Percentiles rank a stretch among this genome's conserved stretches.
Evolutionary conservation across 2,329 filamentous ascomycete genomes (phyloP).

Genomic region (Drechmeria coniospora): DNA sequence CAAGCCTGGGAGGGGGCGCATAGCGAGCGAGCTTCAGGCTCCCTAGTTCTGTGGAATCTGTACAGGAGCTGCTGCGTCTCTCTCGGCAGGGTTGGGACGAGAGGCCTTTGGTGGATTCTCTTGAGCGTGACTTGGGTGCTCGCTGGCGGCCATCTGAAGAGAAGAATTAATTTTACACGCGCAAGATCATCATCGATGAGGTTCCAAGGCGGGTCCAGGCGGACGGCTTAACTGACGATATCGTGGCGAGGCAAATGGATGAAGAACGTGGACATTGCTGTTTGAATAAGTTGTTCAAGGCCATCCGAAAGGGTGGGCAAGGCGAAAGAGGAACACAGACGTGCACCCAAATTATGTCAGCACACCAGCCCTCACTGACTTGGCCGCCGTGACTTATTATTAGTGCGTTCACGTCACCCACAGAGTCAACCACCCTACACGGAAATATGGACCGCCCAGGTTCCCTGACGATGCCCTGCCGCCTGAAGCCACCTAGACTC

Average conservation of each 20-base stretch:
- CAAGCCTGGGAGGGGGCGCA: too few species aligned
- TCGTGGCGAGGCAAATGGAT: slow-evolving; percentile 1
- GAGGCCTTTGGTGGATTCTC: not conserved
- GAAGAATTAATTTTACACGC: not conserved
- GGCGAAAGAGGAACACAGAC: not conserved
- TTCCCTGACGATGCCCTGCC: too few species aligned
- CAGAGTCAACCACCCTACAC: too few species aligned
- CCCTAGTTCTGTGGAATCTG: not conserved
- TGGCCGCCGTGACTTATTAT: too few species aligned
- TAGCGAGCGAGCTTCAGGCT: not conserved
- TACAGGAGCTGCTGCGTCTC: not conserved
- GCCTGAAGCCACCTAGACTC: too few species aligned
- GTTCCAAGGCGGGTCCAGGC: not conserved
- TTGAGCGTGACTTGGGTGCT: not conserved
- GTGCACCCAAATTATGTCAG: too few species aligned
- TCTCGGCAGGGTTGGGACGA: not conserved
- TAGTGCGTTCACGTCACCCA: too few species aligned
- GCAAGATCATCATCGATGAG: not conserved
- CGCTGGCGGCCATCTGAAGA: not conserved
- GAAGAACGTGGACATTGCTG: not conserved
- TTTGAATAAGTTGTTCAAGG: not conserved
- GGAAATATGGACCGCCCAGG: too few species aligned
- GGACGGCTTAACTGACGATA: not conserved
- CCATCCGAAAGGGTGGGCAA: not conserved
- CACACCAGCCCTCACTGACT: too few species aligned